These are phyloP conservation scores for Turritis glabra DNA, from an alignment of 345 rosid species.

Conservation along the genomic window DNA sequence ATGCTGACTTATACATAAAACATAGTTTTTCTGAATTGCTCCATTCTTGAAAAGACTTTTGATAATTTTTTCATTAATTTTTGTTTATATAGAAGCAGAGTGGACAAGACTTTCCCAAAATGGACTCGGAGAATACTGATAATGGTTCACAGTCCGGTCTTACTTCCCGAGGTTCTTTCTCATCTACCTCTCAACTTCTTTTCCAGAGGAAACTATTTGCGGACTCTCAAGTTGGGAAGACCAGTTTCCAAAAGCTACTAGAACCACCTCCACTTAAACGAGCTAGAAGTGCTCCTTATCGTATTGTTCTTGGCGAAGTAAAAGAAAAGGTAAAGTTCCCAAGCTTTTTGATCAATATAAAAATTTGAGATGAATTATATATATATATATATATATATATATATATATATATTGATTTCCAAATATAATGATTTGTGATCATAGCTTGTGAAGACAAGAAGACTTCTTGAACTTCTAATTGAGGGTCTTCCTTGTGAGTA, in stretches of 20 bases:
- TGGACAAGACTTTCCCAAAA: slow-evolving; percentile 40
- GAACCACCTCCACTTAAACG: slow-evolving; percentile 84
- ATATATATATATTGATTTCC: background rate
- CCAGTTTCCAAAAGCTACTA: slow-evolving; percentile 92
- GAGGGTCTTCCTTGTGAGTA: slow-evolving; percentile 95
- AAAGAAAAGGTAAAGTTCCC: slow-evolving; percentile 73
- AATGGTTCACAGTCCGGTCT: slow-evolving; percentile 42
- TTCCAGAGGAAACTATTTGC: slow-evolving; percentile 77
- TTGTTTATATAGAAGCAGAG: slow-evolving; percentile 34
- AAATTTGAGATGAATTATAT: background rate
- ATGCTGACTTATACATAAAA: background rate
- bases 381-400: slow-evolving; percentile 1
- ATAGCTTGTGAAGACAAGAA: slow-evolving; percentile 84
- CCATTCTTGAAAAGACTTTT: background rate
- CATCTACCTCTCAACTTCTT: slow-evolving; percentile 47
- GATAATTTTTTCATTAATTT: background rate
- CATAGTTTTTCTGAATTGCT: slow-evolving; percentile 1
- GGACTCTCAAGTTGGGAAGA: slow-evolving; percentile 78
- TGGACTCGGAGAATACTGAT: slow-evolving; percentile 30
- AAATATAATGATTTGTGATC: slow-evolving; percentile 6
- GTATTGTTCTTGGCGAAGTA: slow-evolving; percentile 91
- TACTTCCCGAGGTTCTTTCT: slow-evolving; percentile 45
- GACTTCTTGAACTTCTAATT: slow-evolving; percentile 78
- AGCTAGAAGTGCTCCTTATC: slow-evolving; percentile 88
- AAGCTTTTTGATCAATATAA: background rate